Evolutionary conservation across 2,329 filamentous ascomycete species (phyloP).

Genomic region (Didymella pomorum): DNA sequence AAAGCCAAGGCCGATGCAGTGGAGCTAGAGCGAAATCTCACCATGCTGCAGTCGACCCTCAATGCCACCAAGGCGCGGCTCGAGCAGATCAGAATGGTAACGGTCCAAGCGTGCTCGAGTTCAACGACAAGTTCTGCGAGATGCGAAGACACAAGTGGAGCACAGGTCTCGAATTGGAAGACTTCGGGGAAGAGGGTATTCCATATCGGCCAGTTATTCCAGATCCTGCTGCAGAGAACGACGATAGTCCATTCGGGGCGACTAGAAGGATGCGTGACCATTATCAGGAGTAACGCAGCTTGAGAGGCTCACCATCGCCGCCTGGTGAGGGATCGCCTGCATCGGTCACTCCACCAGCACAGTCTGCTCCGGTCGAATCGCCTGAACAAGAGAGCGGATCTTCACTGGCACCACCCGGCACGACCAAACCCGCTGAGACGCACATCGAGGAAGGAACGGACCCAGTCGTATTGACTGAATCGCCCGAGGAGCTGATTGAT

Average conservation of each 20-base stretch:
- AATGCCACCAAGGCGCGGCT: neutral
- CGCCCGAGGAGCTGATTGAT: neutral
- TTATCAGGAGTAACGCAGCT: neutral
- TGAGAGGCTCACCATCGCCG: neutral
- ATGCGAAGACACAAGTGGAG: neutral
- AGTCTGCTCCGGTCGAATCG: neutral
- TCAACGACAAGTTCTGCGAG: neutral
- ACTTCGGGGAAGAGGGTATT: neutral
- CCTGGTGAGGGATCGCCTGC: neutral
- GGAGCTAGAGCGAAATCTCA: conserved; percentile 9
- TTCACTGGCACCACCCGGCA: neutral
- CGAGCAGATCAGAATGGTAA: neutral
- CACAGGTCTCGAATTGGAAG: neutral
- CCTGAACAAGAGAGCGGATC: neutral
- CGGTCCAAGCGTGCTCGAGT: neutral
- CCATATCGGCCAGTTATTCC: neutral
- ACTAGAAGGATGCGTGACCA: neutral
- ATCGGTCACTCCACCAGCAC: neutral
- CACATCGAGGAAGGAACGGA: too few species aligned
- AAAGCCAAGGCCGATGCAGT: neutral
- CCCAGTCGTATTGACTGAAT: neutral
- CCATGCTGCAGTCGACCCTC: neutral
- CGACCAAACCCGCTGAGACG: neutral
- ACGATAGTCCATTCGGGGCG: neutral
- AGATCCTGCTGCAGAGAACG: neutral